These are phyloP conservation scores for Clitocybe nebularis DNA, from an alignment of 1,284 basidiomycete species.

Conservation along the genomic window DNA sequence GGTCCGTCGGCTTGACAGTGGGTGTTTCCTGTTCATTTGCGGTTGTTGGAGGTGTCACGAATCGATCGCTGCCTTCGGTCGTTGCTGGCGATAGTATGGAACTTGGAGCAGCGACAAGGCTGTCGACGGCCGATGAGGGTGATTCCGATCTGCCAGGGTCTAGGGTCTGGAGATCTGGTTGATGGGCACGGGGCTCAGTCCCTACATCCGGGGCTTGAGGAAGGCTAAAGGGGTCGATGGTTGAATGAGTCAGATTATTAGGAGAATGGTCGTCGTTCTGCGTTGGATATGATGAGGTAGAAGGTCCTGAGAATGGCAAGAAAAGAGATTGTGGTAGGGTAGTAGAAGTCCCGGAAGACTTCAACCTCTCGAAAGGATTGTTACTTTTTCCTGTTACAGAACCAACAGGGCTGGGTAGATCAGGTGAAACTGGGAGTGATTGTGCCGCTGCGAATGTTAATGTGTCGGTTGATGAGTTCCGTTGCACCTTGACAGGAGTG, in stretches of 20 bases:
- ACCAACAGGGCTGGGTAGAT: slow-evolving; percentile 36
- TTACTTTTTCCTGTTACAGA: slow-evolving; percentile 64
- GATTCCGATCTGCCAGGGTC: background rate
- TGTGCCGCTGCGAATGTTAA: slow-evolving; percentile 61
- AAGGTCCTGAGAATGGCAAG: slow-evolving; percentile 43
- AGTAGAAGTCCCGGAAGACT: slow-evolving; percentile 39
- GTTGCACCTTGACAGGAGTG: slow-evolving; percentile 16
- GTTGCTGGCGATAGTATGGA: slow-evolving; percentile 27
- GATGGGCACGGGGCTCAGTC: background rate
- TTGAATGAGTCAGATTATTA: slow-evolving; percentile 6
- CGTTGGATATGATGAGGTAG: slow-evolving; percentile 20
- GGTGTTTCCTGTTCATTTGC: slow-evolving; percentile 34
- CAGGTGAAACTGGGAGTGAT: slow-evolving; percentile 69
- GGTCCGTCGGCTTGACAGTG: slow-evolving; percentile 17
- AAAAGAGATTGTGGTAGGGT: slow-evolving; percentile 59
- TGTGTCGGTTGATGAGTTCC: slow-evolving; percentile 41
- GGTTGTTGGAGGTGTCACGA: slow-evolving; percentile 57
- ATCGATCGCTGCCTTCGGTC: slow-evolving; percentile 44
- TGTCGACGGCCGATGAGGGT: slow-evolving; percentile 8
- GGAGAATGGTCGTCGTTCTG: slow-evolving; percentile 1
- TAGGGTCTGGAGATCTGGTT: slow-evolving; percentile 12
- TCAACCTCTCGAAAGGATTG: slow-evolving; percentile 89
- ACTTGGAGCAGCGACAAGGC: slow-evolving; percentile 19
- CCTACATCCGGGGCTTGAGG: slow-evolving; percentile 35
- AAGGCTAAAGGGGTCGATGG: slow-evolving; percentile 59